Evolutionary conservation across 106 monocot genomes (phyloP).

Genomic region (Phalaenopsis equestris): DNA sequence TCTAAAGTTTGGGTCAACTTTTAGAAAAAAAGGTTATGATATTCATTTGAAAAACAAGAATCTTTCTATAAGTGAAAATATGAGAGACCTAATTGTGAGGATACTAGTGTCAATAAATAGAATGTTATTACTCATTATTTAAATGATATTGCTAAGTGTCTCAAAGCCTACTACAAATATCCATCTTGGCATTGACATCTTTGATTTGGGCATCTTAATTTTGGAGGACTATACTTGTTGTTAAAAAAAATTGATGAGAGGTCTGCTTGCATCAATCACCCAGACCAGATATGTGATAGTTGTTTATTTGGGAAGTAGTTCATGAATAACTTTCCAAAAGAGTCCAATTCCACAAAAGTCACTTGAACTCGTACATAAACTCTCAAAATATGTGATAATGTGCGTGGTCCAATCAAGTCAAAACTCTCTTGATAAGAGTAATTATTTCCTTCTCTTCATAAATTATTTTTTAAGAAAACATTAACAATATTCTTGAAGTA

Average conservation of each 20-base stretch:
- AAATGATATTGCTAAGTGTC: neutral
- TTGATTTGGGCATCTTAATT: conserved; percentile 7
- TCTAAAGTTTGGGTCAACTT: too few relatives aligned
- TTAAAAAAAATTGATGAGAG: conserved; percentile 12
- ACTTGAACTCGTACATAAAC: too few relatives aligned
- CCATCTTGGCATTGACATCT: neutral
- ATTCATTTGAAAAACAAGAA: neutral
- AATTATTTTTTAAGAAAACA: too few relatives aligned
- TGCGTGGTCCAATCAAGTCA: too few relatives aligned
- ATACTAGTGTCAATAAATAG: neutral
- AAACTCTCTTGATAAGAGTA: too few relatives aligned
- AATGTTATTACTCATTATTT: conserved; percentile 7
- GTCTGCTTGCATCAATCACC: neutral
- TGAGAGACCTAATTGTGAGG: neutral
- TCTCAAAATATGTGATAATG: too few relatives aligned
- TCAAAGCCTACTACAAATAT: neutral
- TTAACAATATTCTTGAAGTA: too few relatives aligned
- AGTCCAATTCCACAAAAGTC: neutral
- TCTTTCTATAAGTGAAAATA: too few relatives aligned
- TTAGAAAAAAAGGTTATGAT: neutral
- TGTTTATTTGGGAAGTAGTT: conserved; percentile 1
- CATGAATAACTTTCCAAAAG: conserved; percentile 3
- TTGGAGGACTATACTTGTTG: conserved; percentile 1
- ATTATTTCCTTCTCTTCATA: too few relatives aligned
- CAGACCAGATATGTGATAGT: neutral